Conservation (phyloP, 352 stramenopile species). For the Saprolegnia diclina region DNA sequence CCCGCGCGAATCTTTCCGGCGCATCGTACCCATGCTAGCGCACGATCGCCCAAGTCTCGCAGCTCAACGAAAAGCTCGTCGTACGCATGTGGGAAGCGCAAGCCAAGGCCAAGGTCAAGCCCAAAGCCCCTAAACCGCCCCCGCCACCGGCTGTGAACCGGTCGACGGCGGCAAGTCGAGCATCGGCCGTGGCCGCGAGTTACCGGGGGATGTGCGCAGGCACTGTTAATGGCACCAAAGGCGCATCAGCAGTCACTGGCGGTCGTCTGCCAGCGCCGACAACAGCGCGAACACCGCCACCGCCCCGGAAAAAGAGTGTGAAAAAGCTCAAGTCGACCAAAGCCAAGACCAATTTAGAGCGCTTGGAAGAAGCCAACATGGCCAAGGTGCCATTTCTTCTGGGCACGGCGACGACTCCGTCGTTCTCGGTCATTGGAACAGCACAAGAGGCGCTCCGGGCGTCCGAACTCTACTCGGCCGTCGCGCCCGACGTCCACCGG, state of each 20-base stretch:
- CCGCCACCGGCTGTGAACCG: constrained; percentile 41
- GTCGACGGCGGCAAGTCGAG: constrained; percentile 52
- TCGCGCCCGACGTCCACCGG: constrained; percentile 16
- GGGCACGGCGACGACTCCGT: constrained; percentile 46
- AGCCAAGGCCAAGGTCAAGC: constrained; percentile 40
- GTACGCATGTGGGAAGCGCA: constrained; percentile 54
- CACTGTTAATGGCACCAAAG: neutral
- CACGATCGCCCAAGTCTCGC: constrained; percentile 54
- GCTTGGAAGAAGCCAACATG: constrained; percentile 58
- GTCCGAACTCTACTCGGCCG: constrained; percentile 38
- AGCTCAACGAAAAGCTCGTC: constrained; percentile 69
- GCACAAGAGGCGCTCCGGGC: constrained; percentile 64
- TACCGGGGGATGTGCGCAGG: constrained; percentile 22
- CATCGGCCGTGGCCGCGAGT: constrained; percentile 31
- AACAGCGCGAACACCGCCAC: constrained; percentile 18
- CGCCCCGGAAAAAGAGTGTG: constrained; percentile 36
- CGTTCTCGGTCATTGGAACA: constrained; percentile 67
- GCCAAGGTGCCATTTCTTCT: constrained; percentile 68
- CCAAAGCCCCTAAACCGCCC: constrained; percentile 43
- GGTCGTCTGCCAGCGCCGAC: neutral
- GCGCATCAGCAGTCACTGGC: neutral
- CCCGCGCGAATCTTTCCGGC: neutral
- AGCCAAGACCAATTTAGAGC: constrained; percentile 50
- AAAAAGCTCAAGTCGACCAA: neutral
- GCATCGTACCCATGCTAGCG: constrained; percentile 34